Percentiles rank a stretch among this genome's conserved stretches.
Evolutionary conservation across 805 yeast species (phyloP).

Genomic region (Lipomyces anomalus): DNA sequence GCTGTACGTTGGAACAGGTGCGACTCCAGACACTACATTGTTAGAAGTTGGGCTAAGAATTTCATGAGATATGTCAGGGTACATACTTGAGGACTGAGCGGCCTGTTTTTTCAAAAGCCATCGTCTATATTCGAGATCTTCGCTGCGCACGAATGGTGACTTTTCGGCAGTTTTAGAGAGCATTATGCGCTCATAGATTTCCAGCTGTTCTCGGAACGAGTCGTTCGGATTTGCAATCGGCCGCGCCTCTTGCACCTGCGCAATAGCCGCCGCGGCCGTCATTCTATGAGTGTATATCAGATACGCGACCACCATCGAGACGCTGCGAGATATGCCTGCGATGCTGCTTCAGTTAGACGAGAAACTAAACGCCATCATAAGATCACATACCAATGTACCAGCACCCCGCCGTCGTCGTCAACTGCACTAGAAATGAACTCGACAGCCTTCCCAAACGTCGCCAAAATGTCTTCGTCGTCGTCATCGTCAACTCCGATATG

Average conservation of each 20-base stretch:
- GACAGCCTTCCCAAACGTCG: slow-evolving; percentile 55
- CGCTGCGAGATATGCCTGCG: slow-evolving; percentile 90
- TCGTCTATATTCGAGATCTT: slow-evolving; percentile 37
- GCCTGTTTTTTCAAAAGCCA: slow-evolving; percentile 34
- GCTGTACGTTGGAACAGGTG: slow-evolving; percentile 19
- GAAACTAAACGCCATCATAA: slow-evolving; percentile 43
- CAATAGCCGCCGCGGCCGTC: slow-evolving; percentile 54
- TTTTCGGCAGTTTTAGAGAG: too few relatives aligned
- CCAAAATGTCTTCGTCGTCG: slow-evolving; percentile 57
- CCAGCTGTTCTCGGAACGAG: slow-evolving; percentile 67
- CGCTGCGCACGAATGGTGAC: too few relatives aligned
- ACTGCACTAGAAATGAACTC: slow-evolving; percentile 58
- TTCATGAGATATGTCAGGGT: not conserved
- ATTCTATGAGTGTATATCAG: slow-evolving; percentile 72
- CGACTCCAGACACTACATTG: slow-evolving; percentile 23
- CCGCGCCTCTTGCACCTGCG: slow-evolving; percentile 67
- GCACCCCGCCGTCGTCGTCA: slow-evolving; percentile 29
- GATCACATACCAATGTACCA: slow-evolving; percentile 38
- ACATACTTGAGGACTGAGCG: slow-evolving; percentile 30
- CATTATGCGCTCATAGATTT: slow-evolving; percentile 56
- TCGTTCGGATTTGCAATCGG: slow-evolving; percentile 62
- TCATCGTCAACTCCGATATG: slow-evolving; percentile 73
- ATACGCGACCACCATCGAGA: slow-evolving; percentile 79
- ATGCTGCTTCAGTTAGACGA: slow-evolving; percentile 61
- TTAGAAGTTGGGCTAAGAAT: too few relatives aligned